Conservation (phyloP, 805 yeast genomes). For the Myxozyma mucilagina region DNA sequence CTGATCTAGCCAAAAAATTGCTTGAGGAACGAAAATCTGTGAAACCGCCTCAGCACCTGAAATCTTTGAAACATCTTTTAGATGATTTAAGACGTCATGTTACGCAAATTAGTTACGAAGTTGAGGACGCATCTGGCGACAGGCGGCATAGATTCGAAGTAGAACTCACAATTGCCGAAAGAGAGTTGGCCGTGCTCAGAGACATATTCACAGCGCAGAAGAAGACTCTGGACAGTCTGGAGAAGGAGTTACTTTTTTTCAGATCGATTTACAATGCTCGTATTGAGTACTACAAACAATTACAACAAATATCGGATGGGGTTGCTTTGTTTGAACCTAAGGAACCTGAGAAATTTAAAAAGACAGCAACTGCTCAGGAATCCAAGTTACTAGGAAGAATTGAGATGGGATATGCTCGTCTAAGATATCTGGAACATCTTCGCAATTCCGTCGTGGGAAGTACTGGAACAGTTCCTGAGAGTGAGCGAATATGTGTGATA, state of each 20-base stretch:
- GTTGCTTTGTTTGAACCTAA: conserved; percentile 53
- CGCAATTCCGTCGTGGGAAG: conserved; percentile 32
- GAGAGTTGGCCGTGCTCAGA: conserved; percentile 10
- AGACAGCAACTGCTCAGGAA: conserved; percentile 32
- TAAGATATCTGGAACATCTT: conserved; percentile 53
- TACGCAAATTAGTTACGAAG: conserved; percentile 19
- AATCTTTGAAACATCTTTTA: conserved; percentile 20
- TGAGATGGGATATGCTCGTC: conserved; percentile 43
- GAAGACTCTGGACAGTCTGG: conserved; percentile 44
- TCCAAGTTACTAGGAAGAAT: conserved; percentile 26
- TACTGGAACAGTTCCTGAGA: conserved; percentile 39
- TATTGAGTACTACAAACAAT: conserved; percentile 75
- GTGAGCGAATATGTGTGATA: conserved; percentile 65
- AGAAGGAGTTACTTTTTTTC: conserved; percentile 52
- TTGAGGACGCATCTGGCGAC: conserved; percentile 20
- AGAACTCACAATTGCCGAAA: conserved; percentile 13
- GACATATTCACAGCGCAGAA: conserved; percentile 43
- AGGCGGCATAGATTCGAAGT: conserved; percentile 17
- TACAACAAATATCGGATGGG: conserved; percentile 84
- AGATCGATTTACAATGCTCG: conserved; percentile 76
- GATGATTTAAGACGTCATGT: conserved; percentile 25
- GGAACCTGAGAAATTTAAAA: conserved; percentile 35
- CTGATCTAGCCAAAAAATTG: conserved; percentile 34
- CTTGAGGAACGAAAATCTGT: conserved; percentile 33
- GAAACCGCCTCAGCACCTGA: conserved; percentile 15